Evolutionary conservation across 768 basidiomycete genomes (phyloP), one percentile per base, ranked within the genome.

Genomic region (Tricholoma bakamatsutake): DNA sequence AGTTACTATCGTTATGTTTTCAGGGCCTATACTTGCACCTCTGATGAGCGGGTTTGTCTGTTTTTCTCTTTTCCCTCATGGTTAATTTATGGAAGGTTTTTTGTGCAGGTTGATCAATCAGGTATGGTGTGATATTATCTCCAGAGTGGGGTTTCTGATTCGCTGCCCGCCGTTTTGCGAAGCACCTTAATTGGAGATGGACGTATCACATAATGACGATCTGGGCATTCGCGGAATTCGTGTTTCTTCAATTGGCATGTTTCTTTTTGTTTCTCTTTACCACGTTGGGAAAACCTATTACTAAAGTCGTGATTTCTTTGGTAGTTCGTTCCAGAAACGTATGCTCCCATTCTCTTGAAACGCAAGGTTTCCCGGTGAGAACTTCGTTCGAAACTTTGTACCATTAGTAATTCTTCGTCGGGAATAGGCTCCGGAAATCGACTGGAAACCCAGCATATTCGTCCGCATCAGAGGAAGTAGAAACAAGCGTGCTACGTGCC

Each of bases 311-410:
- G n/a, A n/a, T n/a, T n/a, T n/a, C n/a, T n/a, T n/a, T n/a, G n/a
- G 7, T 52, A 88, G 80, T 63, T 87, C 35, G 80, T 88, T 0
- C 87, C 87, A 1, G 90, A 93, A 71, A 89, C 89, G 0, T 90
- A 82, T 62, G 68, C 65, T 2, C 85, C 88, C 0, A 74, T 84
- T 8, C 70, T 93, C 9, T 65, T 81, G 31, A 80, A 82, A 64
- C 64, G 63, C 35, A 90, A 90, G 63, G 88, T 86, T 12, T 64
- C 60, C 34, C 74, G 71, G 85, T 81, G 45, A 13, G 45, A 4
- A 46, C 15, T 3, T 2, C 4, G 9, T 11, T 8, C n/a, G 37
- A 12, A 53, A 15, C 28, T 15, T 5, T 5, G 53, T 47, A 49
- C 28, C 46, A 33, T 27, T n/a, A 40, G 34, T 8, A 17, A 28